A percentile compares a stretch with the other conserved stretches of the same genome.
Conservation (phyloP, 140 eudicot genomes). For the Oenanthe javanica region DNA sequence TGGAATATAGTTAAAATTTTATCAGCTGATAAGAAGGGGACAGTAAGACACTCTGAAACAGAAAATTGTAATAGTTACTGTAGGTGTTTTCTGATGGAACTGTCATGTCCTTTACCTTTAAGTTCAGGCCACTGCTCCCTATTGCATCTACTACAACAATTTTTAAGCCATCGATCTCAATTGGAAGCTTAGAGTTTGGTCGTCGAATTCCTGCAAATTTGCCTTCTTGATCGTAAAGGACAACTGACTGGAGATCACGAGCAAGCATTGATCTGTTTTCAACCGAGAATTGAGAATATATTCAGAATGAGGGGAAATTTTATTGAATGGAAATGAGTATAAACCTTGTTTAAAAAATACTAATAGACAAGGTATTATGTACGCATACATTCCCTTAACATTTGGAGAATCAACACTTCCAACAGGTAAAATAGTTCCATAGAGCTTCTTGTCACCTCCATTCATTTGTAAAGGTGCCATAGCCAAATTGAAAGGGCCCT, state of each 20-base stretch:
- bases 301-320: not conserved
- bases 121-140: conserved; percentile 91
- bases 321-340: not conserved
- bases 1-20: conserved; percentile 18
- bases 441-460: conserved; percentile 91
- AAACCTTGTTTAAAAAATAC: not conserved
- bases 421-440: conserved; percentile 80
- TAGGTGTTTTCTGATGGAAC: not conserved
- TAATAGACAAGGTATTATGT: not conserved
- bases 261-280: conserved; percentile 86
- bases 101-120: conserved; percentile 46
- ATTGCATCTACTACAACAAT: conserved; percentile 79
- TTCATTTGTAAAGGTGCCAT: conserved; percentile 82
- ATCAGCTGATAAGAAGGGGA: not conserved
- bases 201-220: conserved; percentile 89
- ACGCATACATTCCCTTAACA: conserved; percentile 88
- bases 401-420: conserved; percentile 56
- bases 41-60: not conserved
- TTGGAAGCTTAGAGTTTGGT: conserved; percentile 89
- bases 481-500: conserved; percentile 96
- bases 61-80: not conserved
- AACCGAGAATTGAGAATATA: not conserved
- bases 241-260: conserved; percentile 92
- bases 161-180: conserved; percentile 74
- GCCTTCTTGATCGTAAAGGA: conserved; percentile 88